phyloP scores from a whole-genome alignment of 805 yeast species.

The Diddensiella transvaalensis region DNA sequence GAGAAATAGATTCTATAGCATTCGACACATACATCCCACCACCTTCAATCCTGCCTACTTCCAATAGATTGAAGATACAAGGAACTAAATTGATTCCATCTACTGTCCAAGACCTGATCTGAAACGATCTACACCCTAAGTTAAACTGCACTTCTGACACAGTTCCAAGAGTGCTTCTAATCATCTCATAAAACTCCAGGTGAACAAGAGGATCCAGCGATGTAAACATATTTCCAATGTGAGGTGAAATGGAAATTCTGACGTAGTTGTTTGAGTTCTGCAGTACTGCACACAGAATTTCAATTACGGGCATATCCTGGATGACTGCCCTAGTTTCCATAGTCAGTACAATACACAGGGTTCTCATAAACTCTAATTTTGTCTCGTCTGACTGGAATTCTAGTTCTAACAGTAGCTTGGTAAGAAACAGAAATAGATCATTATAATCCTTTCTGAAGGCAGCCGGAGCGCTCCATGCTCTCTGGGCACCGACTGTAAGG shows the following conservation, averaged over 20 bases:
- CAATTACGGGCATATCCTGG: neutral
- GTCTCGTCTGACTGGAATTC: neutral
- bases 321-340: neutral
- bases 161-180: neutral
- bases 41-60: neutral
- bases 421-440: neutral
- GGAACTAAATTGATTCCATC: neutral
- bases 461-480: neutral
- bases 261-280: neutral
- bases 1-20: neutral
- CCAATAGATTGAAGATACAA: slow-evolving; percentile 2
- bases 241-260: neutral
- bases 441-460: neutral
- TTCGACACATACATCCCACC: neutral
- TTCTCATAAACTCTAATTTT: neutral
- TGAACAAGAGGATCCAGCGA: neutral
- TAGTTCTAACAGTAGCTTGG: neutral
- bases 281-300: neutral
- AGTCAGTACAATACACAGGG: neutral
- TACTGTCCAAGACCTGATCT: neutral
- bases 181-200: neutral
- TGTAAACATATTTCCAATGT: neutral
- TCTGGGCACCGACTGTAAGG: neutral
- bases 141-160: neutral
- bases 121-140: neutral